Base-by-base conservation (phyloP, 129 eudicot genomes). In the Flaveria robusta region DNA sequence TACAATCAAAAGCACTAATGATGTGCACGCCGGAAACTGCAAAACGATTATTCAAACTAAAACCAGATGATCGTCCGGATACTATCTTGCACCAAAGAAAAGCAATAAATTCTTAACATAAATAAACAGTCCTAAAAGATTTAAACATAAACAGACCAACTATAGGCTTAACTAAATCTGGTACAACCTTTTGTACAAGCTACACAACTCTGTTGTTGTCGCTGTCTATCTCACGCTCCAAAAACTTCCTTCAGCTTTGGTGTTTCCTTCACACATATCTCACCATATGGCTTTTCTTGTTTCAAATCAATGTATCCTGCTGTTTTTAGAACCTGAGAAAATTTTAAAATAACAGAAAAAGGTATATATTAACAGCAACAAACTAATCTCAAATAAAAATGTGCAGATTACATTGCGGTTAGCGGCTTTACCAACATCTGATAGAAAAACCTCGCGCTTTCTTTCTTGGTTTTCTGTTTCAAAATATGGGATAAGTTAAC, bases 351-450 rank as follows among this genome's bases (percentile, higher is more conserved):
- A 5, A 56, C 59, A n/a, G 26, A 20, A 34, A 45, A 9, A 37
- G 43, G 19, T 2, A 22, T 18, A 72, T 16, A 81, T 58, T 78
- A 31, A 31, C 13, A 64, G 43, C 49, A 34, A 11, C 26, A 20
- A 37, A 74, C 34, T 13, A 49, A 22, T 19, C 69, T 26, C 47
- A 56, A 29, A 3, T n/a, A 13, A 27, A 65, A 49, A 49, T 19
- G 52, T 49, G 15, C 26, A 49, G 39, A 13, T 16, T 52, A 29
- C 1, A 3, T 12, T 34, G 22, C 27, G 39, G 77, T 54, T 60
- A 54, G 79, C n/a, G 47, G 68, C 78, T 65, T 34, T 85, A 93
- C 98, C 92, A 93, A 83, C 54, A 88, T 79, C 79, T 93, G 96
- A 78, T 79, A 90, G 84, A 93, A 93, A 22, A 90, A 77, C 82